Evolutionary conservation across 2,329 filamentous ascomycete genomes (phyloP).

Genomic region (Aspergillus versicolor): DNA sequence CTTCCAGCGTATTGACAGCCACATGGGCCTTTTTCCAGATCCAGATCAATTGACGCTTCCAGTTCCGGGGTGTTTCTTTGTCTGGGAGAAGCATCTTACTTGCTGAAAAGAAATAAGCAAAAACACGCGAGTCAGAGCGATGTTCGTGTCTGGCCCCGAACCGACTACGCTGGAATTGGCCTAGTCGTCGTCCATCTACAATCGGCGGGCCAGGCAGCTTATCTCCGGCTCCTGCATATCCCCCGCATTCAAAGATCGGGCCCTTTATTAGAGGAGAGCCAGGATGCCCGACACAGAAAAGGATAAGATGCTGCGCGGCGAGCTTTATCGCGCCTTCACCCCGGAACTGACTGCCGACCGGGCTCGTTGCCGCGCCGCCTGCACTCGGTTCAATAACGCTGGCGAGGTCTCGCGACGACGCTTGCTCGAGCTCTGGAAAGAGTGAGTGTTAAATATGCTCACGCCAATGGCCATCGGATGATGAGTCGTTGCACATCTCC

Average conservation of each 20-base stretch:
- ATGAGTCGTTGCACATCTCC: not conserved
- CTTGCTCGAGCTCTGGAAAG: slow-evolving; percentile 67
- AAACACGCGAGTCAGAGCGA: no score
- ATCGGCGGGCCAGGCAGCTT: not conserved
- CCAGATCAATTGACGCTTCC: not conserved
- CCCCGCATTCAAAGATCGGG: not conserved
- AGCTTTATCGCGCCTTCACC: slow-evolving; percentile 73
- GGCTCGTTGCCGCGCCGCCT: slow-evolving; percentile 61
- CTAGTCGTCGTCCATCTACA: not conserved
- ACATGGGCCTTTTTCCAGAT: not conserved
- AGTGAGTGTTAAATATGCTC: slow-evolving; percentile 55
- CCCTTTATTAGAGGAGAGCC: not conserved
- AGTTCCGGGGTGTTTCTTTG: not conserved
- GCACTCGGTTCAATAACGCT: slow-evolving; percentile 62
- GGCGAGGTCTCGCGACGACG: slow-evolving; percentile 61
- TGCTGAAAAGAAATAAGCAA: not conserved
- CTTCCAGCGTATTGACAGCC: not conserved
- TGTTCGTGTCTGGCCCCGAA: not conserved
- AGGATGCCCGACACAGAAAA: slow-evolving; percentile 20
- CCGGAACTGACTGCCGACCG: slow-evolving; percentile 66
- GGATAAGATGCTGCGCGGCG: slow-evolving; percentile 60
- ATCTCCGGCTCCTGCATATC: not conserved
- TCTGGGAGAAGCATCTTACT: not conserved
- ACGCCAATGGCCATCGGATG: not conserved
- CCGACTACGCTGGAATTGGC: not conserved